Conservation (phyloP, 2,329 filamentous ascomycete species). For the Diaporthe australafricana region DNA sequence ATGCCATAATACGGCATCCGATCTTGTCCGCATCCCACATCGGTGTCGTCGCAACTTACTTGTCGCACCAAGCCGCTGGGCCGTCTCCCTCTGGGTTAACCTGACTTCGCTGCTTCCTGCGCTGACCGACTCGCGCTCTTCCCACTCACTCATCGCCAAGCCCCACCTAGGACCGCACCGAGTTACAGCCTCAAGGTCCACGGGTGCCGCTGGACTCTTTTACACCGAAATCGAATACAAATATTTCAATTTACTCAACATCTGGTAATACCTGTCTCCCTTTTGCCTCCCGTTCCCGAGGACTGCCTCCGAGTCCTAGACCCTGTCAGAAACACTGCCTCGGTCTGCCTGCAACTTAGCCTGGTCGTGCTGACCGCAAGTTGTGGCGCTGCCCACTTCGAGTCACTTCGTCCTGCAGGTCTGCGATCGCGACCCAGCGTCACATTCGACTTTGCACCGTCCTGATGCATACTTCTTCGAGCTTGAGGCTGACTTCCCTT, state of each 20-base stretch:
- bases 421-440: conserved; percentile 12
- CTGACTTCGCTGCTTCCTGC: conserved; percentile 6
- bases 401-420: conserved; percentile 20
- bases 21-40: conserved; percentile 14
- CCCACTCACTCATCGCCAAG: conserved; percentile 28
- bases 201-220: conserved; percentile 26
- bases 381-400: conserved; percentile 25
- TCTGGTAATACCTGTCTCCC: neutral
- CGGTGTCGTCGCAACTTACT: conserved; percentile 18
- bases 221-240: neutral
- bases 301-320: conserved; percentile 2
- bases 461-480: neutral
- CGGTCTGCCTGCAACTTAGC: conserved; percentile 9
- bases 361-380: conserved; percentile 36
- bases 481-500: neutral
- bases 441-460: neutral
- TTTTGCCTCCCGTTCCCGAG: neutral
- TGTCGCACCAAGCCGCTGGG: conserved; percentile 32
- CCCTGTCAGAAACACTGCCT: conserved; percentile 8
- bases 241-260: neutral
- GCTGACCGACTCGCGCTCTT: conserved; percentile 31
- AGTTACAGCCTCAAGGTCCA: conserved; percentile 30
- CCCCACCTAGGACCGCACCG: conserved; percentile 27
- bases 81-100: conserved; percentile 6
- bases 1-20: conserved; percentile 1